These are phyloP conservation scores for Candida coleopterorum DNA, from an alignment of 805 yeast genomes.

Conservation along the genomic window DNA sequence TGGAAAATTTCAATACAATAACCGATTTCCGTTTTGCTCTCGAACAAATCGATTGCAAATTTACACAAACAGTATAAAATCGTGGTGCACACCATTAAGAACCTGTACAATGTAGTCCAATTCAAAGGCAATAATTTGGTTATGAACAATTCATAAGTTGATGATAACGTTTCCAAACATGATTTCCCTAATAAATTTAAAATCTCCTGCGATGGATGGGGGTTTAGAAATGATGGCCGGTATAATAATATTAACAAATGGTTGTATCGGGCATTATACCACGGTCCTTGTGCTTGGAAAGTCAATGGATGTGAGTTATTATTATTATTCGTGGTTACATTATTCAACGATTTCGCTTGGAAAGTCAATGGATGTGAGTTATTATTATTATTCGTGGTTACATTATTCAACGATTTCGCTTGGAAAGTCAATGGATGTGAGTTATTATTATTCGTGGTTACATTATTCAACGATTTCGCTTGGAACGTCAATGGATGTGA, in stretches of 20 bases:
- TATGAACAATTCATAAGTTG: constrained; percentile 42
- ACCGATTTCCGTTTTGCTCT: constrained; percentile 42
- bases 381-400: constrained; percentile 1
- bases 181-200: constrained; percentile 41
- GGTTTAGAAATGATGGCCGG: constrained; percentile 46
- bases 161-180: constrained; percentile 42
- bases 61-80: constrained; percentile 44
- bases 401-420: constrained; percentile 13
- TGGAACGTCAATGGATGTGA: constrained; percentile 10
- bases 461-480: constrained; percentile 3
- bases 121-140: constrained; percentile 42
- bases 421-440: constrained; percentile 15
- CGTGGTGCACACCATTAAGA: constrained; percentile 44
- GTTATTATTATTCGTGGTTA: not conserved
- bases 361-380: constrained; percentile 9
- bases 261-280: constrained; percentile 41
- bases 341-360: constrained; percentile 4
- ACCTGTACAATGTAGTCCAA: constrained; percentile 47
- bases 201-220: constrained; percentile 37
- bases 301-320: constrained; percentile 6
- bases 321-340: not conserved
- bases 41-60: constrained; percentile 42
- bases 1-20: constrained; percentile 42
- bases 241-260: constrained; percentile 43
- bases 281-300: constrained; percentile 24